These are phyloP conservation scores for Trichodelitschia bisporula DNA, from an alignment of 495 filamentous ascomycete genomes.

Conservation along the genomic window DNA sequence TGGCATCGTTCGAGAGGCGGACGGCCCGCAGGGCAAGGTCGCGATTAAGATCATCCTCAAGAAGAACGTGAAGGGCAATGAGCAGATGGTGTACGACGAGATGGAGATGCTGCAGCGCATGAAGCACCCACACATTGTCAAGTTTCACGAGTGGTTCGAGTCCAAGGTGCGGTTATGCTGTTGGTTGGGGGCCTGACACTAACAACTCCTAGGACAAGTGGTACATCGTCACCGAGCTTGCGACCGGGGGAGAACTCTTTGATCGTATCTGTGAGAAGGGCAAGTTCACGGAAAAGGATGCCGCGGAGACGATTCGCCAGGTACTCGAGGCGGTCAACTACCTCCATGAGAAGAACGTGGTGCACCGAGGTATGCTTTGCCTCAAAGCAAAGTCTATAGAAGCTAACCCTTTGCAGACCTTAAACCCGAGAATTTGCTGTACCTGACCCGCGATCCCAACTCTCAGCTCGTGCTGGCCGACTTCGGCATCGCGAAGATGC, in stretches of 20 bases:
- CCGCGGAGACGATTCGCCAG: slow-evolving; percentile 85
- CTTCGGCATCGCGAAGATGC: slow-evolving; percentile 97
- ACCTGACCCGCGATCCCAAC: slow-evolving; percentile 48
- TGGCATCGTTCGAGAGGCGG: slow-evolving; percentile 91
- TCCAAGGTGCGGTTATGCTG: slow-evolving; percentile 37
- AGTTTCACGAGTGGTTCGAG: slow-evolving; percentile 98
- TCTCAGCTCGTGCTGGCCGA: slow-evolving; percentile 87
- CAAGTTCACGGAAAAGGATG: slow-evolving; percentile 98
- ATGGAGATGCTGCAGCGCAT: slow-evolving; percentile 73
- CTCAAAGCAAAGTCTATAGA: neutral
- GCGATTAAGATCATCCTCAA: slow-evolving; percentile 98
- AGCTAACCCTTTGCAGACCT: slow-evolving; percentile 33
- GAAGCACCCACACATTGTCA: slow-evolving; percentile 88
- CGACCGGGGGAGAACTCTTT: slow-evolving; percentile 90
- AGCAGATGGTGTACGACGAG: slow-evolving; percentile 97
- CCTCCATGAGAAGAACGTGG: slow-evolving; percentile 82
- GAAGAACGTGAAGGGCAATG: slow-evolving; percentile 96
- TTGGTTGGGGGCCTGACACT: no score
- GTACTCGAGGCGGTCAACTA: slow-evolving; percentile 89
- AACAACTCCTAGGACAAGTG: slow-evolving; percentile 99
- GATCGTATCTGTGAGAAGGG: slow-evolving; percentile 96
- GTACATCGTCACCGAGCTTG: slow-evolving; percentile 96
- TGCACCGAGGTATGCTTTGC: slow-evolving; percentile 54
- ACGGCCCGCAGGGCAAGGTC: slow-evolving; percentile 59
- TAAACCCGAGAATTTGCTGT: slow-evolving; percentile 95